Conservation (phyloP, 345 rosid genomes). For the Bretschneidera sinensis region DNA sequence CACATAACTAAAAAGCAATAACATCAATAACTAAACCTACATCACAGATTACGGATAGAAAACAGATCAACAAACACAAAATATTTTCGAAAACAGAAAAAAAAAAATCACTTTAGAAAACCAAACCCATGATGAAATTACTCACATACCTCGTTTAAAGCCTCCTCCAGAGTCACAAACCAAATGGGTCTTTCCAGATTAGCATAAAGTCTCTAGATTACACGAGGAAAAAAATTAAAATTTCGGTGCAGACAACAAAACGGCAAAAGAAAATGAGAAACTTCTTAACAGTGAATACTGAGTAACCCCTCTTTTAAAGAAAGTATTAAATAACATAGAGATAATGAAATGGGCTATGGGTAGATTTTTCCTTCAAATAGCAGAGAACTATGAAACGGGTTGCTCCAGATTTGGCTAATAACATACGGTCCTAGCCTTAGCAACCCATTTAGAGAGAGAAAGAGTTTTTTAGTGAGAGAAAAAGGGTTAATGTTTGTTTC, state of each 20-base stretch:
- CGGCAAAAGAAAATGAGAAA: background rate
- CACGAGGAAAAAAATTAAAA: slow-evolving; percentile 1
- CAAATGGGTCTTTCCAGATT: slow-evolving; percentile 19
- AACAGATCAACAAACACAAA: slow-evolving; percentile 22
- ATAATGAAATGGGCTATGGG: slow-evolving; percentile 13
- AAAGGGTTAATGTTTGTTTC: slow-evolving; percentile 10
- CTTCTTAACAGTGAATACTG: slow-evolving; percentile 12
- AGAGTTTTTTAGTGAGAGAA: slow-evolving; percentile 3
- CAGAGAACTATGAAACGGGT: slow-evolving; percentile 22
- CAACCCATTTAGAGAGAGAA: slow-evolving; percentile 6
- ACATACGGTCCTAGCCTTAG: slow-evolving; percentile 17
- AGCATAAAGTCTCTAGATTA: slow-evolving; percentile 25
- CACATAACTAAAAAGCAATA: slow-evolving; percentile 25
- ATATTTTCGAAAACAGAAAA: background rate
- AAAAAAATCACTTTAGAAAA: slow-evolving; percentile 8
- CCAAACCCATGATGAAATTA: slow-evolving; percentile 15
- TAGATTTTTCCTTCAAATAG: slow-evolving; percentile 18
- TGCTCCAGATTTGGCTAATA: slow-evolving; percentile 25
- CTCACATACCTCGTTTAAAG: slow-evolving; percentile 28
- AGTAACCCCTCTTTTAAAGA: slow-evolving; percentile 10
- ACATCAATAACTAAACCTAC: slow-evolving; percentile 23
- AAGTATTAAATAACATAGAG: slow-evolving; percentile 10
- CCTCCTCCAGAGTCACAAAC: slow-evolving; percentile 7
- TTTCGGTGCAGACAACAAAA: background rate
- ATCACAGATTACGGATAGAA: slow-evolving; percentile 23